Evolutionary conservation across 345 rosid species (phyloP).

Genomic region (Barbarea vulgaris): DNA sequence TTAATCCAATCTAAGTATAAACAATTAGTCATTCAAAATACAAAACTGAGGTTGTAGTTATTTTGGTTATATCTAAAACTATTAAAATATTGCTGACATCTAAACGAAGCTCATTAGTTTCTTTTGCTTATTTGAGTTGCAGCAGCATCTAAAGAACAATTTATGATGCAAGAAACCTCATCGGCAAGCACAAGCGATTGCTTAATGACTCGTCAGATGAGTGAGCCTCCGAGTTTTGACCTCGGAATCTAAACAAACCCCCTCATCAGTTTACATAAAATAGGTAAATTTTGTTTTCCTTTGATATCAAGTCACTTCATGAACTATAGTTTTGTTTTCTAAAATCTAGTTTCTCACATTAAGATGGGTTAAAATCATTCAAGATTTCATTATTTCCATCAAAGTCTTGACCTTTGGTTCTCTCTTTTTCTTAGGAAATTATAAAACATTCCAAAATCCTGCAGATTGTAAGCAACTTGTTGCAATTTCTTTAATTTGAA

Average conservation of each 20-base stretch:
- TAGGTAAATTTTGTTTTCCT: constrained; percentile 5
- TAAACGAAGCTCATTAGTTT: constrained; percentile 6
- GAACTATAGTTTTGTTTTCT: not conserved
- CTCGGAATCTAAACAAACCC: constrained; percentile 48
- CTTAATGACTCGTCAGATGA: constrained; percentile 23
- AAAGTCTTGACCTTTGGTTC: too few species aligned
- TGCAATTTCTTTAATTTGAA: too few species aligned
- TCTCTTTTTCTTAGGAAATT: too few species aligned
- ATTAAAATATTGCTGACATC: not conserved
- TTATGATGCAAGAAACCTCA: constrained; percentile 22
- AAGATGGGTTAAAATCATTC: not conserved
- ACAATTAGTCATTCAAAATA: not conserved
- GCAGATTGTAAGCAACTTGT: too few species aligned
- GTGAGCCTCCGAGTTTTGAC: constrained; percentile 55
- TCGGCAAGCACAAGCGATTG: not conserved
- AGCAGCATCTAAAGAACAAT: constrained; percentile 22
- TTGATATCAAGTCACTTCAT: not conserved
- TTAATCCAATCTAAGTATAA: not conserved
- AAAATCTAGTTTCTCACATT: not conserved
- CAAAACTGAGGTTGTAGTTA: not conserved
- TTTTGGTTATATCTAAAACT: not conserved
- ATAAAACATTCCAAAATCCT: too few species aligned
- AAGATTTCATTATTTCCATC: not conserved
- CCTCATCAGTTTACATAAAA: not conserved
- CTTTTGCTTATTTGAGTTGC: constrained; percentile 1